Evolutionary conservation across 371 early-diverging fungal species (phyloP), one percentile per base, ranked within the genome.

Genomic region (Syncephalastrum sp.): DNA sequence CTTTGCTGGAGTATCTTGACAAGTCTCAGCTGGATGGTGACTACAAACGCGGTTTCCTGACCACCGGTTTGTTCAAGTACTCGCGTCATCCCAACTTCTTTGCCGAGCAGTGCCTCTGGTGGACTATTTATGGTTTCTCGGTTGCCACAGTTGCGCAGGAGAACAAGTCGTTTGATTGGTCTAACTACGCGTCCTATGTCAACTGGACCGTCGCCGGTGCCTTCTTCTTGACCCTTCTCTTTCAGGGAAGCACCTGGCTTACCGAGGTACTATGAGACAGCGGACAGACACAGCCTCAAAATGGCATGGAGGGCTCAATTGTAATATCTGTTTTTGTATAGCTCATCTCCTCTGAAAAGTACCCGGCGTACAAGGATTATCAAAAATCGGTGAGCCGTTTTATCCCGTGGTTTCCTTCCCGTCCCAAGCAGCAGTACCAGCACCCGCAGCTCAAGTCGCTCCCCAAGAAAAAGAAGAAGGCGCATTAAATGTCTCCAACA

Each of bases 31-130:
- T 77, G 12, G 59, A 63, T 0, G 82, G 73, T 1, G 79, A 80
- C 56, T 70, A 74, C 50, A 71, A 72, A 53, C 53, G 76, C 13
- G 95, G 94, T 0, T 95, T 94, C 68, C 70, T 87, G 52, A 59
- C 62, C 42, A 63, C 76, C 12, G 95, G 94, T 4, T 60, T 94
- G 54, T 95, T 85, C 68, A 64, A 76, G 23, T 90, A 77, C 62
- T 85, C 87, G 61, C 74, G 91, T 13, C 95, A 95, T 61, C 89
- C 93, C 50, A 94, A 94, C 69, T 90, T 89, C 66, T 85, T 91
- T 63, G 85, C 84, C 57, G 95, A 95, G 60, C 79, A 82, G 55
- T 55, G 68, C 13, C 74, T 86, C 52, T 91, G 91, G 90, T 78
- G 81, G 71, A 58, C 69, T 4, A 55, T 92, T 19, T 84, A 86